Base-by-base conservation (phyloP, 2,329 filamentous ascomycete species). In the Calcarisporium arbuscula region DNA sequence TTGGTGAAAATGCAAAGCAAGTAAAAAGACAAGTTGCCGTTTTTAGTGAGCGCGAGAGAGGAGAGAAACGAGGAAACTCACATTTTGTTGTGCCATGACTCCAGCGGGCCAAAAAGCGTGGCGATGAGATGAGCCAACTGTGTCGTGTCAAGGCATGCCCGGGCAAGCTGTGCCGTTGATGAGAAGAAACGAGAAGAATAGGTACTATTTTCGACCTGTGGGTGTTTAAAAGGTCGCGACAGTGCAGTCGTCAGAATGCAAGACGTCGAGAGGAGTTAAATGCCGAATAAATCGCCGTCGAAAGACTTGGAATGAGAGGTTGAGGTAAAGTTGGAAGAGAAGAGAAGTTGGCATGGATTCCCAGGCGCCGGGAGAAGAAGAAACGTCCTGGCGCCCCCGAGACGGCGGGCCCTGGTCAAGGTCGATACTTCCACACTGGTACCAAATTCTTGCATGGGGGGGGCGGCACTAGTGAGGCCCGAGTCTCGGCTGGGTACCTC, bases 31-130 rank as follows among this genome's bases (percentile, higher is more conserved):
- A 35, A 33, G 40, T n/a, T n/a, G n/a, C n/a, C n/a, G n/a, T n/a
- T n/a, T n/a, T n/a, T n/a, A n/a, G n/a, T n/a, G n/a, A n/a, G n/a
- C n/a, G n/a, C n/a, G n/a, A n/a, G n/a, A 32, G 29, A 20, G 38
- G 12, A 14, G 23, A 36, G 32, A 44, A 28, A 35, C 28, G 39
- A 38, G 35, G 21, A 33, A 32, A 47, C 57, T 52, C 40, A 62
- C 59, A 57, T 50, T 59, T 51, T 56, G 55, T 48, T 61, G 59
- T 45, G 58, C 59, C 59, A 62, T 62, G 52, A 46, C 53, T 53
- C 46, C 51, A 51, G 20, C 22, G 22, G 14, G 14, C 14, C 40
- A 44, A 49, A 46, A 52, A 52, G 51, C 49, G 52, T 40, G 50
- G 47, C 48, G 45, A 52, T 45, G 49, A 54, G 52, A 52, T 52